Percentiles rank a stretch among this genome's conserved stretches.
Conservation (phyloP, 1,139 yeast genomes). For the Pichia sp. region DNA sequence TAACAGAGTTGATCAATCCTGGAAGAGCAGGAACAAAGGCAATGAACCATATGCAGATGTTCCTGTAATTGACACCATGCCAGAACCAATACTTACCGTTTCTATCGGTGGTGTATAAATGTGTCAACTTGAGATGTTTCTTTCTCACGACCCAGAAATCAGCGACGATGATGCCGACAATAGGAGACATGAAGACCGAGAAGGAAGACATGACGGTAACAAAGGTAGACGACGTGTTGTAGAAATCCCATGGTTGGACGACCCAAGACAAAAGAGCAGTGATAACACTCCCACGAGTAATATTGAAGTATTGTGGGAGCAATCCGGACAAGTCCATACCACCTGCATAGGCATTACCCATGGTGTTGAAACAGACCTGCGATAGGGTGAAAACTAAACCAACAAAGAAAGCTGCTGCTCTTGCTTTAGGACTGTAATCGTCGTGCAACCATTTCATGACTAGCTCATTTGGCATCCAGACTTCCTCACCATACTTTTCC, state of each 20-base stretch:
- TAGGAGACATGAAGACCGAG: slow-evolving; percentile 2
- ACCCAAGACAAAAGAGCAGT: background rate
- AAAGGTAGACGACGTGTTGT: background rate
- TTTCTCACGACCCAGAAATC: background rate
- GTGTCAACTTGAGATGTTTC: background rate
- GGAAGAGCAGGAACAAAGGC: slow-evolving; percentile 2
- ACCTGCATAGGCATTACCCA: slow-evolving; percentile 1
- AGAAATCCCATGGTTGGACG: slow-evolving; percentile 1
- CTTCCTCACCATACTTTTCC: background rate
- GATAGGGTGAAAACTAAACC: background rate
- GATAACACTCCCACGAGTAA: background rate
- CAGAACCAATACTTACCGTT: background rate
- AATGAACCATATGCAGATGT: background rate
- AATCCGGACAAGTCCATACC: slow-evolving; percentile 1
- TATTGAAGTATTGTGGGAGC: background rate
- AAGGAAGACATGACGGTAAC: slow-evolving; percentile 3
- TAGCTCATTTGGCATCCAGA: slow-evolving; percentile 4
- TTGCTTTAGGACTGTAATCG: background rate
- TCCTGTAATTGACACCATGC: background rate
- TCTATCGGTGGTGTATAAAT: background rate
- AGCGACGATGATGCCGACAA: background rate
- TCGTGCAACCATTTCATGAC: background rate
- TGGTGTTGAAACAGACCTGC: background rate
- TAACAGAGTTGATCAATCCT: background rate
- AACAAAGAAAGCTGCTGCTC: slow-evolving; percentile 3